Percentiles rank a stretch among this genome's conserved stretches.
These are phyloP conservation scores for Phytopythium montanum DNA, from an alignment of 352 stramenopile genomes.

Conservation along the genomic window DNA sequence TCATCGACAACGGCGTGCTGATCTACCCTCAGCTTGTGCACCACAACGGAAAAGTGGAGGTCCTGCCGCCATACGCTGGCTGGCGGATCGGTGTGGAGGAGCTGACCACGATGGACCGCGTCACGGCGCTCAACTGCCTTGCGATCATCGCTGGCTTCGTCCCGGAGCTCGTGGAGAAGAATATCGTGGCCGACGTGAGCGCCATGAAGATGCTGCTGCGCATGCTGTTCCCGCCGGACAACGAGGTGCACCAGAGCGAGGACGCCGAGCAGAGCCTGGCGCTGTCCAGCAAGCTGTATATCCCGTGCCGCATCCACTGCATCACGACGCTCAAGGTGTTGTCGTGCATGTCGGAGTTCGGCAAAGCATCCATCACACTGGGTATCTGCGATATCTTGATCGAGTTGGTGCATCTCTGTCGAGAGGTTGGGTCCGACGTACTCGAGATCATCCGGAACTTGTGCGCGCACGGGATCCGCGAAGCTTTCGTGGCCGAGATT, in stretches of 20 bases:
- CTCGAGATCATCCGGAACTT: constrained; percentile 69
- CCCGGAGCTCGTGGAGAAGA: constrained; percentile 49
- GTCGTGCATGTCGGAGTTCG: constrained; percentile 56
- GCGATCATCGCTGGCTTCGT: constrained; percentile 56
- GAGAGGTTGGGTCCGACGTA: constrained; percentile 43
- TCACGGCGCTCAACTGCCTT: constrained; percentile 64
- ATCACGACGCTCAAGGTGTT: constrained; percentile 51
- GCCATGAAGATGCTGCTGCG: constrained; percentile 75
- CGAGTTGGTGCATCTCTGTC: constrained; percentile 62
- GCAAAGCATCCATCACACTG: constrained; percentile 37
- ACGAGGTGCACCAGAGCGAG: constrained; percentile 69
- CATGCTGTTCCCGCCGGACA: constrained; percentile 68
- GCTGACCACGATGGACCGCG: constrained; percentile 46
- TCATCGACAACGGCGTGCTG: constrained; percentile 70
- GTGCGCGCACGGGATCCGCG: constrained; percentile 39
- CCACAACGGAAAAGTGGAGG: constrained; percentile 22
- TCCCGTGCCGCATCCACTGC: constrained; percentile 58
- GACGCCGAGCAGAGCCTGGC: constrained; percentile 44
- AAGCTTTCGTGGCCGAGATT: constrained; percentile 52
- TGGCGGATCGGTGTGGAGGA: constrained; percentile 49
- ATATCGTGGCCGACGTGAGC: constrained; percentile 44
- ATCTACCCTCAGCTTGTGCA: constrained; percentile 24
- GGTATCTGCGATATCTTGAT: constrained; percentile 80
- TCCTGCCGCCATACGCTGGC: constrained; percentile 46
- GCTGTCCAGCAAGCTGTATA: constrained; percentile 56